Conservation (phyloP, 495 filamentous ascomycete genomes). For the Penicillium paxilli region DNA sequence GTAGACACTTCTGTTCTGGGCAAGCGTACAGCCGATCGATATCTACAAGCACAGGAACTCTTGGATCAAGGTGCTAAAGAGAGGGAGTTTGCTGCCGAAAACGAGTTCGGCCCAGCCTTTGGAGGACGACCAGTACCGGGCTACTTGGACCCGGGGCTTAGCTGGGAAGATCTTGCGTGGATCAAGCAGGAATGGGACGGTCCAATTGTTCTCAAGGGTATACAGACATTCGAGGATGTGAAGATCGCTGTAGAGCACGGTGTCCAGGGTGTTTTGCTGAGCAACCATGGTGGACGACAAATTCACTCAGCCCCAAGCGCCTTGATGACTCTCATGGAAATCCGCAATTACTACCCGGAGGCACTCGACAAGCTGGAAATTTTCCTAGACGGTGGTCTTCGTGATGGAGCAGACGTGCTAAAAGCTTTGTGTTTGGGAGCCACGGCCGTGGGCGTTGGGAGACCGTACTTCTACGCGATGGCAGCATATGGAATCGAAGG, state of each 20-base stretch:
- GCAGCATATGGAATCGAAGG: conserved; percentile 16
- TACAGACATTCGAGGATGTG: conserved; percentile 17
- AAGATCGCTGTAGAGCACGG: conserved; percentile 13
- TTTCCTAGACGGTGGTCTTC: conserved; percentile 14
- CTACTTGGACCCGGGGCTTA: conserved; percentile 16
- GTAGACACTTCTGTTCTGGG: conserved; percentile 21
- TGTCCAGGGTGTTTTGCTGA: conserved; percentile 17
- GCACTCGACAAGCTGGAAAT: conserved; percentile 14
- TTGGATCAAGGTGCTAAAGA: conserved; percentile 7
- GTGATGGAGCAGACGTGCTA: conserved; percentile 14
- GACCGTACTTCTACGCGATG: conserved; percentile 19
- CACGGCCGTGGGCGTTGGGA: conserved; percentile 12
- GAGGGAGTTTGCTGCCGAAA: conserved; percentile 8
- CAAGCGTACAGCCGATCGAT: conserved; percentile 21
- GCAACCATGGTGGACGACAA: conserved; percentile 17
- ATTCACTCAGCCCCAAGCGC: conserved; percentile 14
- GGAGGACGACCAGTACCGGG: conserved; percentile 19
- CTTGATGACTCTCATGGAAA: conserved; percentile 14
- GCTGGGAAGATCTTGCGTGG: conserved; percentile 19
- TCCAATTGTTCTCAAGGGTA: conserved; percentile 15
- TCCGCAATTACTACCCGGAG: conserved; percentile 13
- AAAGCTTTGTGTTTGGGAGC: conserved; percentile 20
- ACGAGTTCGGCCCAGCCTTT: conserved; percentile 16
- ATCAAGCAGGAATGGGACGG: conserved; percentile 20
- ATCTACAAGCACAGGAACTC: conserved; percentile 19